Evolutionary conservation across 2,329 filamentous ascomycete genomes (phyloP).

Genomic region (Colletotrichum sp.): DNA sequence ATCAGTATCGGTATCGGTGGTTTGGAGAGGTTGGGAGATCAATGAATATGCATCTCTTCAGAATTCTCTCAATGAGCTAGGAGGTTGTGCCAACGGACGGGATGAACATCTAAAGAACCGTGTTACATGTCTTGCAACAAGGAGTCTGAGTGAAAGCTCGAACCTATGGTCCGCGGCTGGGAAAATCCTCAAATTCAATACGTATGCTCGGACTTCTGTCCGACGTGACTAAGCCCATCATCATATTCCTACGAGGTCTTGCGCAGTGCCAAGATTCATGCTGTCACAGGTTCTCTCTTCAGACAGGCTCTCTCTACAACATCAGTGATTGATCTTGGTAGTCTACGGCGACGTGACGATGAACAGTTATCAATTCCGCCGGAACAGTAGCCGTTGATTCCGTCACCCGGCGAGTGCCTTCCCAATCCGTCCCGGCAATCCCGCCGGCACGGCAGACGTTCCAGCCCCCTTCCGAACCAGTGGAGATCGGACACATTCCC

Average conservation of each 20-base stretch:
- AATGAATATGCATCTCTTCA: too few species aligned
- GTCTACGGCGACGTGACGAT: not conserved
- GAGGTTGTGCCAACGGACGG: too few species aligned
- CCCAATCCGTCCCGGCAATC: not conserved
- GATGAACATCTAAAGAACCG: too few species aligned
- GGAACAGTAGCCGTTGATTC: not conserved
- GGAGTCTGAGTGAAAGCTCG: too few species aligned
- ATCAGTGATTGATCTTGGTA: not conserved
- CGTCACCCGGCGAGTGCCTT: not conserved
- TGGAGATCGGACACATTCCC: not conserved
- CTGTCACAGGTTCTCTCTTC: not conserved
- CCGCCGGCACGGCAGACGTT: not conserved
- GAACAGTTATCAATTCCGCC: not conserved
- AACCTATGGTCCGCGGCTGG: not conserved
- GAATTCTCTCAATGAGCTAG: too few species aligned
- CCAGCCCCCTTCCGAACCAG: not conserved
- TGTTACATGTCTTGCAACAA: too few species aligned
- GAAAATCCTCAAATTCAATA: fast-evolving
- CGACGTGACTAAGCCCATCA: not conserved
- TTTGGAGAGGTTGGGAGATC: too few species aligned
- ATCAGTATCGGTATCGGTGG: too few species aligned
- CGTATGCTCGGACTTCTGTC: not conserved
- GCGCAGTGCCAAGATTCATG: not conserved
- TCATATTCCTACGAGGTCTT: fast-evolving
- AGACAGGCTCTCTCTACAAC: too few species aligned